Base-by-base conservation (phyloP, 2,329 filamentous ascomycete genomes). In the Sclerotinia nivalis region DNA sequence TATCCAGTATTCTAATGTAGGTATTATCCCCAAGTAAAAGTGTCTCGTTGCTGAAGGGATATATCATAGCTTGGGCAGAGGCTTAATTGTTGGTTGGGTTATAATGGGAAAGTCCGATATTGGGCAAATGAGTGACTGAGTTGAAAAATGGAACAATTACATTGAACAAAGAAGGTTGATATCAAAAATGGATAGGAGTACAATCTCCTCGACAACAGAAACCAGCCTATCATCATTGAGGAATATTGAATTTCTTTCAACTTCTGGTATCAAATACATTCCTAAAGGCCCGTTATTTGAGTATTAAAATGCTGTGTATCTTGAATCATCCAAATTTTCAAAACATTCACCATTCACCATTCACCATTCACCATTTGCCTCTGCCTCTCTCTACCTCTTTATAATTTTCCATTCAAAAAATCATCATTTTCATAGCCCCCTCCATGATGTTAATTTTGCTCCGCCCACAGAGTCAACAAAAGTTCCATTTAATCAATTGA, bases 81-180 rank as follows among this genome's bases (percentile, higher is more conserved):
- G 15, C 13, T 43, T 43, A 18, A 18, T 43, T 18, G 40, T 18
- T 18, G 40, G 40, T 43, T 49, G 47, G 47, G 47, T n/a, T n/a
- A 43, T 43, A 43, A 43, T 43, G 18, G 47, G 47, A 55, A 31
- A 31, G 52, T 31, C 7, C 7, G 15, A 25, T 34, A 31, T 31
- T 55, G 25, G 50, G 50, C 9, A 54, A 25, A 54, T 25, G 50
- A 25, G 13, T 52, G 50, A 25, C 2, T 31, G 8, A 43, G 40
- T 43, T 43, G n/a, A n/a, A n/a, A n/a, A n/a, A n/a, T 43, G 34
- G 54, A 55, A 55, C 52, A 55, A 31, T n/a, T n/a, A n/a, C n/a
- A n/a, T n/a, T 34, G 52, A 55, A 55, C 54, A 56, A 56, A 56
- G 54, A 56, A 56, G 54, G 31, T n/a, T n/a, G 22, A 50, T 50